Conservation (phyloP, 2,329 filamentous ascomycete species). For the Lizonia empirigonia region DNA sequence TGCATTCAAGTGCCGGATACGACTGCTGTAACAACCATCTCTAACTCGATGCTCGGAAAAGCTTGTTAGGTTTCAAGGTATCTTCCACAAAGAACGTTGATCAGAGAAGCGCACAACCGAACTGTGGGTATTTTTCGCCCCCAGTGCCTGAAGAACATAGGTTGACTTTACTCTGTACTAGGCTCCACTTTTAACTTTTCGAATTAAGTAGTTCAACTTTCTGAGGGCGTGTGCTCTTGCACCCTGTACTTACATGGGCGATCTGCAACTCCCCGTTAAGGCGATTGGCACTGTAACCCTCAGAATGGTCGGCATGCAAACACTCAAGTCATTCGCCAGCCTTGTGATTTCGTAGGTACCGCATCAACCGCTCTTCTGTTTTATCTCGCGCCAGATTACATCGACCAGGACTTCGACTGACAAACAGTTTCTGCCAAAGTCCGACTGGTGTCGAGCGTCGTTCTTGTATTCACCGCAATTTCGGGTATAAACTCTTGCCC, state of each 20-base stretch:
- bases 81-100: not conserved
- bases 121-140: not conserved
- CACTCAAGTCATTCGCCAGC: not conserved
- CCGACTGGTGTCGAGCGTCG: not conserved
- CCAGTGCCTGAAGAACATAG: not conserved
- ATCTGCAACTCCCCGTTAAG: slow-evolving; percentile 3
- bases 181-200: slow-evolving; percentile 1
- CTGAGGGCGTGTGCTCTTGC: not conserved
- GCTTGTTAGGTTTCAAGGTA: not conserved
- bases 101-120: not conserved
- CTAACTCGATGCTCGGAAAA: not conserved
- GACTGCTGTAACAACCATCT: too few relatives aligned
- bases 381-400: not conserved
- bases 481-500: not conserved
- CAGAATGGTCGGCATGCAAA: not conserved
- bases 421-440: not conserved
- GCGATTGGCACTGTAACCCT: not conserved
- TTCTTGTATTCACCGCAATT: not conserved
- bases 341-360: slow-evolving; percentile 1
- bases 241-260: not conserved
- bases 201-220: not conserved
- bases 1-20: not conserved
- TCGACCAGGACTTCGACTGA: not conserved
- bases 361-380: slow-evolving; percentile 2
- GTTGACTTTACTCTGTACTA: not conserved